These are phyloP conservation scores for Colletotrichum tabaci DNA, from an alignment of 2,329 filamentous ascomycete species.

Conservation along the genomic window DNA sequence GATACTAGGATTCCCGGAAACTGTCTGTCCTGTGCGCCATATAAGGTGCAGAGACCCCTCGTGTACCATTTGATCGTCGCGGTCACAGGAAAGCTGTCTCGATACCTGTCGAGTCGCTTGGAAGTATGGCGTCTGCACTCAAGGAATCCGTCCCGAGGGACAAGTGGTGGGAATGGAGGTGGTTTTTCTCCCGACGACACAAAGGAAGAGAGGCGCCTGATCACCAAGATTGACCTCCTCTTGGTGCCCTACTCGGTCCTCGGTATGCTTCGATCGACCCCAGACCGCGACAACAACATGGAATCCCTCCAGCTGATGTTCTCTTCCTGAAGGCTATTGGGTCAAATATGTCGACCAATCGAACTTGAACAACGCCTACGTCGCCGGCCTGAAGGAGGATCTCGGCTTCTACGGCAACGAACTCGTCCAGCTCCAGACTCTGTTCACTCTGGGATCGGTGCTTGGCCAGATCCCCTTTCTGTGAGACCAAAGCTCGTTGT, in stretches of 20 bases:
- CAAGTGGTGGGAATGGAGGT: constrained; percentile 58
- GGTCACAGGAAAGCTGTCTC: not conserved
- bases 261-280: constrained; percentile 1
- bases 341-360: constrained; percentile 48
- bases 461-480: constrained; percentile 64
- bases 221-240: constrained; percentile 68
- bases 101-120: not conserved
- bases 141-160: constrained; percentile 33
- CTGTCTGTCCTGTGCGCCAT: not conserved
- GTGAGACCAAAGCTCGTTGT: constrained; percentile 41
- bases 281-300: too few species aligned
- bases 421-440: constrained; percentile 68
- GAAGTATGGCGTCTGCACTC: not conserved
- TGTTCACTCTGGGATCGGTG: constrained; percentile 65
- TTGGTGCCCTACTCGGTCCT: constrained; percentile 52
- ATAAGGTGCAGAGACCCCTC: not conserved
- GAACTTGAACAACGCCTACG: constrained; percentile 65
- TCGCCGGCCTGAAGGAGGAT: constrained; percentile 68
- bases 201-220: constrained; percentile 20
- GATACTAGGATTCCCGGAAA: too few species aligned
- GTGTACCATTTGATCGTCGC: too few species aligned
- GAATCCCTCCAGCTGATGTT: constrained; percentile 34
- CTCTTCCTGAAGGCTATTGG: constrained; percentile 43
- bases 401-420: constrained; percentile 66
- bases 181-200: constrained; percentile 66